Conservation (phyloP, 805 yeast species). For the Kodamaea leandrae region DNA sequence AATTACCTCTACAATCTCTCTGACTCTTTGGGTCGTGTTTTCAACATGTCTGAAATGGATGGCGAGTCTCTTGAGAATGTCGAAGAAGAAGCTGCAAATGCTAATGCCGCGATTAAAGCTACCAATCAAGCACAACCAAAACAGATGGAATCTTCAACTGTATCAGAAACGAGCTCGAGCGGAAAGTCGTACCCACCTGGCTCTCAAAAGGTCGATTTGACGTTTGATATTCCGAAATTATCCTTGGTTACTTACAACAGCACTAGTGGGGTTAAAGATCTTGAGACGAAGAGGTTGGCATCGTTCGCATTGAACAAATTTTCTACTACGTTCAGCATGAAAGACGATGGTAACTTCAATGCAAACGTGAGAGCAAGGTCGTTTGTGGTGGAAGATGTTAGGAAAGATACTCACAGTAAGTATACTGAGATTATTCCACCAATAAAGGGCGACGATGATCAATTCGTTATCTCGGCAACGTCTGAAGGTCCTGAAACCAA, state of each 20-base stretch:
- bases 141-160: conserved; percentile 2
- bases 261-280: conserved; percentile 36
- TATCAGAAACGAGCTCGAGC: not conserved
- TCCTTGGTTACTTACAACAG: conserved; percentile 59
- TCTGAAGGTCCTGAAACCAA: conserved; percentile 40
- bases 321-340: conserved; percentile 49
- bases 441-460: conserved; percentile 58
- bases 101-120: conserved; percentile 48
- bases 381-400: conserved; percentile 72
- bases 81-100: conserved; percentile 61
- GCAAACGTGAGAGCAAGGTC: conserved; percentile 67
- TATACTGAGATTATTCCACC: conserved; percentile 82
- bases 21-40: conserved; percentile 54
- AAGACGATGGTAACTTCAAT: conserved; percentile 51
- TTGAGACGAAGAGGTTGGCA: conserved; percentile 36
- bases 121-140: conserved; percentile 8
- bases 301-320: conserved; percentile 54
- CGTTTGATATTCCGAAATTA: conserved; percentile 59
- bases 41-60: conserved; percentile 39
- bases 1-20: conserved; percentile 54
- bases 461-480: conserved; percentile 57
- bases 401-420: conserved; percentile 59
- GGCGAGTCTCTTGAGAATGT: conserved; percentile 47
- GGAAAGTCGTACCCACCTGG: conserved; percentile 21
- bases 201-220: conserved; percentile 42